Evolutionary conservation across 176 grass and related monocot genomes (phyloP), one percentile per base, ranked within the genome.

Genomic region (Metroxylon sagu): DNA sequence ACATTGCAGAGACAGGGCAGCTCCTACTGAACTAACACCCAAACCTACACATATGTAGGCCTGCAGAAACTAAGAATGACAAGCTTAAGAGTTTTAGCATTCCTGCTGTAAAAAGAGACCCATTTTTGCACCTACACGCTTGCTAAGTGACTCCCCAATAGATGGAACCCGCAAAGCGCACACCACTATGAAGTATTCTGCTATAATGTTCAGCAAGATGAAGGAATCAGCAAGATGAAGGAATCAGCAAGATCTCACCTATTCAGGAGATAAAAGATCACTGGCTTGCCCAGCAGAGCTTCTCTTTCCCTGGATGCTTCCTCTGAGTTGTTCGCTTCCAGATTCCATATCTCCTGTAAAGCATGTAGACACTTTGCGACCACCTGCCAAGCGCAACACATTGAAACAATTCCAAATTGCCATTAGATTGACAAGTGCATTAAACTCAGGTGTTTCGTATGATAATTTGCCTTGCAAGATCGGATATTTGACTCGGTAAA

Each of bases 341-440:
- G 79, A 49, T 59, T 92, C 94, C 94, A 98, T 52, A 98, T 98
- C 67, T 98, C 94, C 72, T 88, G 85, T 73, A 98, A 67, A 49
- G 88, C 75, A 63, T 80, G 80, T 72, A 98, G 23, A 67, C 94
- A 93, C 85, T 93, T 98, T 31, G 88, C 94, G 57, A 98, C 84
- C 54, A 98, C 94, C 94, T 98, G 74, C 43, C 65, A 54, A 68
- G 1, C 18, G 18, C 35, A 53, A 68, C 52, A 56, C 5, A 52
- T 7, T 17, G 16, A 19, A 17, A 52, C 0, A 12, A 43, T 43
- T 43, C 8, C 35, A 43, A 43, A 43, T 43, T 14, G 35, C 35
- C 35, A 52, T 26, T 48, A 65, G 4, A 50, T 14, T 14, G 15
- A 5, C 27, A 65, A 14, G 21, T 26, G 8, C 4, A 16, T 29